Percentiles rank a stretch among this genome's conserved stretches.
phyloP scores from a whole-genome alignment of 441 rosid genomes.

The Populus hybrid region DNA sequence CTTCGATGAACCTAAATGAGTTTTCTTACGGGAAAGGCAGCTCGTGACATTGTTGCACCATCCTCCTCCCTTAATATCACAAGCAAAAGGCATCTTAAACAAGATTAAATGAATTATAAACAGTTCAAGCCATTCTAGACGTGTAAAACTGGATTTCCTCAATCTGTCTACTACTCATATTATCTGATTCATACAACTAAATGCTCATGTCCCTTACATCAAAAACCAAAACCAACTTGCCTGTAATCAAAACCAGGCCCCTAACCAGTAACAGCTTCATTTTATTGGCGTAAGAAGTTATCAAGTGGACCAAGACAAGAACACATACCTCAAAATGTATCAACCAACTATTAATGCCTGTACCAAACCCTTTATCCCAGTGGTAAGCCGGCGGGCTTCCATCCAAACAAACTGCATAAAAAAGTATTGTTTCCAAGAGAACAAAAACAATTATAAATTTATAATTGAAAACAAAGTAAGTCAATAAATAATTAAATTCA shows the following conservation, averaged over 20 bases:
- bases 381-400: slow-evolving; percentile 64
- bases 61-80: slow-evolving; percentile 65
- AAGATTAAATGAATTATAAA: neutral
- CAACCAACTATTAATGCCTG: slow-evolving; percentile 50
- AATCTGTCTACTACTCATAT: neutral
- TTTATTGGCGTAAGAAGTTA: neutral
- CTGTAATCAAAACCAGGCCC: neutral
- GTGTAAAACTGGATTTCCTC: neutral
- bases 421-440: neutral
- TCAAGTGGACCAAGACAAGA: neutral
- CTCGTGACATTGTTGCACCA: slow-evolving; percentile 59
- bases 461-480: neutral
- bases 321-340: slow-evolving; percentile 53
- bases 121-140: neutral
- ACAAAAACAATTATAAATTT: slow-evolving; percentile 4
- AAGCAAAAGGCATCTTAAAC: neutral
- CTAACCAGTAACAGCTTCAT: neutral
- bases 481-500: neutral
- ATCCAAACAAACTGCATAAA: slow-evolving; percentile 54
- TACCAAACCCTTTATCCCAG: slow-evolving; percentile 46
- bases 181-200: neutral
- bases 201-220: neutral
- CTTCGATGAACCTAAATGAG: slow-evolving; percentile 62
- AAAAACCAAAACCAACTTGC: neutral
- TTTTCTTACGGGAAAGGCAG: slow-evolving; percentile 48